Conservation (phyloP, 805 yeast genomes). For the Cyberlindnera mycetangii region DNA sequence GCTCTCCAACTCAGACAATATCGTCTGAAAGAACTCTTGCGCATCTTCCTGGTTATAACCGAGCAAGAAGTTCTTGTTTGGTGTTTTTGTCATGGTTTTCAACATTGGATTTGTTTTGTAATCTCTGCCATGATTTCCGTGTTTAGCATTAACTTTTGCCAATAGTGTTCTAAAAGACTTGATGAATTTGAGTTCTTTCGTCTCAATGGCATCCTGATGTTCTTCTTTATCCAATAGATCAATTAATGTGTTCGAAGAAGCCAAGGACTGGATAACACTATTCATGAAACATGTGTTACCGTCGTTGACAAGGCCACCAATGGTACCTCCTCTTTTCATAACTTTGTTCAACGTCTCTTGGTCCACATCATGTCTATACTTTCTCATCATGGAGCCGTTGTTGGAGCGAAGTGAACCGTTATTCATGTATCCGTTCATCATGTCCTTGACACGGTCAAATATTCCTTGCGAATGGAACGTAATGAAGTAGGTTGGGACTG, state of each 20-base stretch:
- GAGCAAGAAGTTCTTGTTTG: conserved; percentile 69
- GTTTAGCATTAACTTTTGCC: conserved; percentile 51
- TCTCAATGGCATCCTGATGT: conserved; percentile 14
- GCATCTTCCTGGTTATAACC: conserved; percentile 97
- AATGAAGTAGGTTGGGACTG: conserved; percentile 10
- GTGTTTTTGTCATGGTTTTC: conserved; percentile 72
- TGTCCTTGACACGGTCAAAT: neutral
- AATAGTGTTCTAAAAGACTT: conserved; percentile 50
- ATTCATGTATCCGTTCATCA: conserved; percentile 7
- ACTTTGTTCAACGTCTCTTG: conserved; percentile 33
- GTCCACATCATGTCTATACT: conserved; percentile 6
- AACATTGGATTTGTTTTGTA: conserved; percentile 60
- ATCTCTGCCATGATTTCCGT: conserved; percentile 51
- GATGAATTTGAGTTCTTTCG: conserved; percentile 44
- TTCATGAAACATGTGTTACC: conserved; percentile 97
- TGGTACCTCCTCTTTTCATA: conserved; percentile 60
- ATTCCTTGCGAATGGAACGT: conserved; percentile 2
- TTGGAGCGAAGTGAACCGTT: neutral
- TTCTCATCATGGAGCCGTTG: neutral
- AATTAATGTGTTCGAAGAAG: conserved; percentile 62
- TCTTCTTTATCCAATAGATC: conserved; percentile 49
- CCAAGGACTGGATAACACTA: conserved; percentile 78
- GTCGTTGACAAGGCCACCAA: conserved; percentile 85
- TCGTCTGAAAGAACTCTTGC: conserved; percentile 87
- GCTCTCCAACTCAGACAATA: conserved; percentile 62